Conservation (phyloP, 2,329 filamentous ascomycete species). For the Alternaria hordeiaustralica region DNA sequence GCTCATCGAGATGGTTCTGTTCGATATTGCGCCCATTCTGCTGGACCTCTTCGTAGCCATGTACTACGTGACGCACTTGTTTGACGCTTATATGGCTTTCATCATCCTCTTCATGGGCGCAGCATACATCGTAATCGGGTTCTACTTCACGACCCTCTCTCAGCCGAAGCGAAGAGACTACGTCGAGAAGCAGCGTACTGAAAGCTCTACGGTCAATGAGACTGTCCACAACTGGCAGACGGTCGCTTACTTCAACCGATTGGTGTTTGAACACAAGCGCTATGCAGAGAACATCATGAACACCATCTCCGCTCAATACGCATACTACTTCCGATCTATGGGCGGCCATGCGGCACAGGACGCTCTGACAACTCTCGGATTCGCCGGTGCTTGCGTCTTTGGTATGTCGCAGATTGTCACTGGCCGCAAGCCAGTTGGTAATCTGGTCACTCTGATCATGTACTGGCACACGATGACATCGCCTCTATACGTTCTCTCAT, state of each 20-base stretch:
- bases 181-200: slow-evolving; percentile 55
- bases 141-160: slow-evolving; percentile 53
- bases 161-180: slow-evolving; percentile 50
- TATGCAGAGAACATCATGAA: slow-evolving; percentile 53
- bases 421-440: slow-evolving; percentile 60
- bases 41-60: slow-evolving; percentile 68
- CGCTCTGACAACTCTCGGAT: slow-evolving; percentile 56
- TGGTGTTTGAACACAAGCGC: slow-evolving; percentile 59
- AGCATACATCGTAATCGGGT: slow-evolving; percentile 60
- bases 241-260: slow-evolving; percentile 65
- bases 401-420: slow-evolving; percentile 61
- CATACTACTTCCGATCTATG: slow-evolving; percentile 41
- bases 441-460: slow-evolving; percentile 68
- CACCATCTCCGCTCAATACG: slow-evolving; percentile 45
- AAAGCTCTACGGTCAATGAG: slow-evolving; percentile 63
- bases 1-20: slow-evolving; percentile 65
- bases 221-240: slow-evolving; percentile 67
- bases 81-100: slow-evolving; percentile 61
- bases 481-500: slow-evolving; percentile 60
- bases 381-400: slow-evolving; percentile 58
- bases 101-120: slow-evolving; percentile 47
- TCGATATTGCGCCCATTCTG: slow-evolving; percentile 67
- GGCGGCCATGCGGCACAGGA: slow-evolving; percentile 52
- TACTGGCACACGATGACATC: slow-evolving; percentile 64
- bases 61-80: slow-evolving; percentile 65